A percentile compares a stretch with the other conserved stretches of the same genome.
Evolutionary conservation across 768 basidiomycete species (phyloP).

Genomic region (Phlegmacium glaucopus): DNA sequence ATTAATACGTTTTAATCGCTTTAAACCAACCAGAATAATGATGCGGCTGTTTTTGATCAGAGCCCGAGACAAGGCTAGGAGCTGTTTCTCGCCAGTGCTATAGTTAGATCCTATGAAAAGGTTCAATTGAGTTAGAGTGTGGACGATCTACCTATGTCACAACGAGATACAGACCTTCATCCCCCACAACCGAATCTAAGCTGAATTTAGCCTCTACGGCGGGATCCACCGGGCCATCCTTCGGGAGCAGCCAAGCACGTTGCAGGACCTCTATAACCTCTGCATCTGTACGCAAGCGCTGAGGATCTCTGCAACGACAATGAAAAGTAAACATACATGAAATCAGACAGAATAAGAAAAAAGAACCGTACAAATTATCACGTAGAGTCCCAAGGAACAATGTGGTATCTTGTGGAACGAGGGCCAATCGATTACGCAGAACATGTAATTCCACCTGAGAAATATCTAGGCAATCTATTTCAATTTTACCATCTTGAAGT

Average conservation of each 20-base stretch:
- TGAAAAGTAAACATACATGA: background rate
- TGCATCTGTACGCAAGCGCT: conserved; percentile 49
- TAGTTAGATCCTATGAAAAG: conserved; percentile 49
- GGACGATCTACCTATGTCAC: background rate
- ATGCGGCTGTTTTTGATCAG: conserved; percentile 59
- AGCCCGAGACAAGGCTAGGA: conserved; percentile 59
- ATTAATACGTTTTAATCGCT: background rate
- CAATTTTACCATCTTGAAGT: conserved; percentile 51
- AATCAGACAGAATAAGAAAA: background rate
- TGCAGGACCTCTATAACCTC: conserved; percentile 61
- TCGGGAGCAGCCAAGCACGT: conserved; percentile 56
- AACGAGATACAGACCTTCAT: conserved; percentile 45
- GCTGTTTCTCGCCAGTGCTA: conserved; percentile 66
- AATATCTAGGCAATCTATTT: conserved; percentile 54
- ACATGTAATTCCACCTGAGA: conserved; percentile 47
- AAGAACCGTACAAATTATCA: conserved; percentile 34
- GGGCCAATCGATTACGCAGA: conserved; percentile 52
- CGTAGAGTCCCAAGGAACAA: conserved; percentile 45
- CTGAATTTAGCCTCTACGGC: conserved; percentile 64
- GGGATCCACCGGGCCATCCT: conserved; percentile 41
- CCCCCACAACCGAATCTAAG: conserved; percentile 54
- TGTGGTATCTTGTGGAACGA: conserved; percentile 65
- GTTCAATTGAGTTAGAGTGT: background rate
- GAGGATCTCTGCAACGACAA: conserved; percentile 44
- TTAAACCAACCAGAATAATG: conserved; percentile 47